Conservation (phyloP, 352 stramenopile genomes). For the Blastocystis sp. region DNA sequence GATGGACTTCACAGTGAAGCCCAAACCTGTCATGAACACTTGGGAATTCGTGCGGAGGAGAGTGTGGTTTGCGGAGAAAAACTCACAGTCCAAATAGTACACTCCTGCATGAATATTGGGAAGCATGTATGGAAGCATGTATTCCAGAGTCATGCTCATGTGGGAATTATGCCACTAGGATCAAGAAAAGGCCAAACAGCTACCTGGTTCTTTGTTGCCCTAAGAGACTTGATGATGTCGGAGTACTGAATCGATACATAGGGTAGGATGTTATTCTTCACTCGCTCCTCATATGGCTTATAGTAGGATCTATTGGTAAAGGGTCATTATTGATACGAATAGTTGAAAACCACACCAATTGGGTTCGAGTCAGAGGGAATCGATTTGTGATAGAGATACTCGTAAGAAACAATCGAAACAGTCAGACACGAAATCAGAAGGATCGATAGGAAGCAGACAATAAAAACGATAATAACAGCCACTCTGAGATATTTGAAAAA, state of each 20-base stretch:
- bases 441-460: not conserved
- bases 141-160: not conserved
- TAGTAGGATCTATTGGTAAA: not conserved
- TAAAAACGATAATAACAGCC: not conserved
- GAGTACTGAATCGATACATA: not conserved
- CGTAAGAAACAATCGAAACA: not conserved
- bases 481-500: not conserved
- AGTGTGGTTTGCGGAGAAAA: not conserved
- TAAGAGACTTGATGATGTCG: not conserved
- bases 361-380: not conserved
- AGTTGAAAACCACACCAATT: not conserved
- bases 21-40: not conserved
- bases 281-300: not conserved
- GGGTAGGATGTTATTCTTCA: not conserved
- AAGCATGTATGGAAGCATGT: conserved; percentile 21
- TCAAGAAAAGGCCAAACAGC: not conserved
- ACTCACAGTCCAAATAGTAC: not conserved
- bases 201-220: not conserved
- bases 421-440: not conserved
- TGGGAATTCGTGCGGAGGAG: not conserved
- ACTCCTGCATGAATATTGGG: not conserved
- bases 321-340: not conserved
- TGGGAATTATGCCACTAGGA: not conserved
- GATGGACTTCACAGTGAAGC: not conserved
- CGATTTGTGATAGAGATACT: not conserved